Base-by-base conservation (phyloP, 768 basidiomycete genomes). In the Suillus americanus region DNA sequence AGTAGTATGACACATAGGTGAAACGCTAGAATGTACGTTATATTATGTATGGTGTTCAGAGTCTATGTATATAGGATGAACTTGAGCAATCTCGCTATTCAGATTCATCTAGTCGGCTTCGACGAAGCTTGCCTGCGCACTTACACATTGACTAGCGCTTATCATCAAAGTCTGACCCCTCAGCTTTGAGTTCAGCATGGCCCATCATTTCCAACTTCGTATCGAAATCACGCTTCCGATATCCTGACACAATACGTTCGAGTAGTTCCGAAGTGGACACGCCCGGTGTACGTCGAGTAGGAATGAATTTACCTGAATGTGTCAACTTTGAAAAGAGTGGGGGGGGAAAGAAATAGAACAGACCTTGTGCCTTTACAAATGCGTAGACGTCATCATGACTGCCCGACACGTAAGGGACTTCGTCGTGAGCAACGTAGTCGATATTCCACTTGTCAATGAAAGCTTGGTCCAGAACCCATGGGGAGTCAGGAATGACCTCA, bases 371-470 rank as follows among this genome's bases (percentile, higher is more conserved):
- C 79, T 99, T 99, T 57, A 85, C 87, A 69, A 86, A 90, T 3
- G 79, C 80, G 73, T 98, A 99, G 0, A 96, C 92, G 75, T 99
- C 97, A 37, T 91, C 88, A 57, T 87, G 83, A 2, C 90, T 93
- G n/a, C 82, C 86, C 35, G 87, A 82, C 3, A 84, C 84, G 70
- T 99, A 99, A 0, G 95, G 93, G 61, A 85, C 87, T 71, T 98
- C 96, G 71, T 99, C 97, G 70, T 99, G 97, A 3, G 96, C 96
- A 54, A 99, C 90, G 71, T 98, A 99, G 75, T 99, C 97, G 67
- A 99, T 97, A 76, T 89, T 75, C 75, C 92, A 88, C 75, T 90
- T 90, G 53, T 92, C 85, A 28, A 99, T 68, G 74, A 97, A 99
- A 0, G 83, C 88, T 62, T 89, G 81, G 68, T 89, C 87, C 64